Evolutionary conservation across 2,329 filamentous ascomycete species (phyloP).

Genomic region (Xylariaceae sp.): DNA sequence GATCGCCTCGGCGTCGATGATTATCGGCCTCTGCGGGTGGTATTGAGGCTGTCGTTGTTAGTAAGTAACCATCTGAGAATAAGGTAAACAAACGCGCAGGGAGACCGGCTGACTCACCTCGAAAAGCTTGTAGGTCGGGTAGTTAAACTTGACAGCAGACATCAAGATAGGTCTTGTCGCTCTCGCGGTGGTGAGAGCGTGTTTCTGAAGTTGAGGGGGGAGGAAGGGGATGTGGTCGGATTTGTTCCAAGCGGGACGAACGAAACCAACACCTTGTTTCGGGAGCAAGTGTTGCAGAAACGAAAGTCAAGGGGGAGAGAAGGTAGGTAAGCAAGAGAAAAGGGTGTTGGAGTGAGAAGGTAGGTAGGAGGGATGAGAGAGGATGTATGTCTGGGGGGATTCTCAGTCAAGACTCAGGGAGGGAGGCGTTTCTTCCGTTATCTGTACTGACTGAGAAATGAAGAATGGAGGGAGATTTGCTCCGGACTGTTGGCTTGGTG

Average conservation of each 20-base stretch:
- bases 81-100: not conserved
- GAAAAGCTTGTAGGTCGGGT: conserved; percentile 52
- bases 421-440: too few species aligned
- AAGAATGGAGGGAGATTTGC: conserved; percentile 16
- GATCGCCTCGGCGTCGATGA: conserved; percentile 50
- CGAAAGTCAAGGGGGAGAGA: conserved; percentile 4
- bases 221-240: conserved; percentile 21
- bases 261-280: conserved; percentile 34
- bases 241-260: conserved; percentile 31
- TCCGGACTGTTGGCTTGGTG: conserved; percentile 10
- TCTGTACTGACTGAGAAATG: not conserved
- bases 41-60: conserved; percentile 42
- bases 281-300: conserved; percentile 32
- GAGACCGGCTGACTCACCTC: conserved; percentile 45
- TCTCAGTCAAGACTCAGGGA: too few species aligned
- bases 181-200: conserved; percentile 19
- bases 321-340: not conserved
- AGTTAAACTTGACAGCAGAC: conserved; percentile 54
- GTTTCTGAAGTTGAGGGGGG: conserved; percentile 23
- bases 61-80: not conserved
- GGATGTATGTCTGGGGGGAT: conserved; percentile 12
- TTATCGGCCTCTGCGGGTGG: conserved; percentile 51
- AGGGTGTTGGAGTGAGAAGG: not conserved
- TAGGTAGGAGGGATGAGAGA: conserved; percentile 10
- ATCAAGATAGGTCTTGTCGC: conserved; percentile 43